phyloP scores from a whole-genome alignment of 768 basidiomycete genomes.

The Tylopilus felleus region DNA sequence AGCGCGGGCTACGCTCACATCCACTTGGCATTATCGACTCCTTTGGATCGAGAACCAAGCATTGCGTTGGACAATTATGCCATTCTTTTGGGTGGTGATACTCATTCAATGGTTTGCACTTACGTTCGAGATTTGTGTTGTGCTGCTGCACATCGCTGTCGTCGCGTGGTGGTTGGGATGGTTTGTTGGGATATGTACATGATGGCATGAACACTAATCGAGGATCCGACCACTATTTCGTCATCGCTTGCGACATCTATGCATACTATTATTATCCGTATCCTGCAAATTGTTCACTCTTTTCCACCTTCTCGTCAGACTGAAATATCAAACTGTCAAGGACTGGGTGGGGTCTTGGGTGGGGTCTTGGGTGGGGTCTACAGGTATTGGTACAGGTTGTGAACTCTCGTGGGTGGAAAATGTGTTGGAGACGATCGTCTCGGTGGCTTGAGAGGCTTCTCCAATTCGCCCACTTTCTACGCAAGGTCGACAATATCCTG shows the following conservation, averaged over 20 bases:
- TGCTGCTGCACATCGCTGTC: conserved; percentile 56
- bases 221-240: background rate
- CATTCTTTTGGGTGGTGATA: conserved; percentile 62
- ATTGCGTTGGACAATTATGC: conserved; percentile 59
- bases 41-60: conserved; percentile 57
- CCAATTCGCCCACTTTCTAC: conserved; percentile 51
- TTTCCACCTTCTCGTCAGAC: background rate
- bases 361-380: background rate
- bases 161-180: conserved; percentile 76
- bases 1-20: conserved; percentile 53
- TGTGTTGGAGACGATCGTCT: conserved; percentile 1
- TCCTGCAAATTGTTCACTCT: background rate
- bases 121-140: conserved; percentile 52
- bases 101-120: conserved; percentile 68
- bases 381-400: conserved; percentile 6
- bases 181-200: conserved; percentile 50
- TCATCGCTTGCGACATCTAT: conserved; percentile 1
- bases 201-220: conserved; percentile 26
- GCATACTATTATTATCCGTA: conserved; percentile 15
- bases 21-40: conserved; percentile 51
- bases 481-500: conserved; percentile 70
- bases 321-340: background rate
- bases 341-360: background rate
- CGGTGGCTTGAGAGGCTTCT: conserved; percentile 25
- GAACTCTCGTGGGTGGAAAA: background rate